Conservation (phyloP, 768 basidiomycete genomes). For the Tulasnella sp. region DNA sequence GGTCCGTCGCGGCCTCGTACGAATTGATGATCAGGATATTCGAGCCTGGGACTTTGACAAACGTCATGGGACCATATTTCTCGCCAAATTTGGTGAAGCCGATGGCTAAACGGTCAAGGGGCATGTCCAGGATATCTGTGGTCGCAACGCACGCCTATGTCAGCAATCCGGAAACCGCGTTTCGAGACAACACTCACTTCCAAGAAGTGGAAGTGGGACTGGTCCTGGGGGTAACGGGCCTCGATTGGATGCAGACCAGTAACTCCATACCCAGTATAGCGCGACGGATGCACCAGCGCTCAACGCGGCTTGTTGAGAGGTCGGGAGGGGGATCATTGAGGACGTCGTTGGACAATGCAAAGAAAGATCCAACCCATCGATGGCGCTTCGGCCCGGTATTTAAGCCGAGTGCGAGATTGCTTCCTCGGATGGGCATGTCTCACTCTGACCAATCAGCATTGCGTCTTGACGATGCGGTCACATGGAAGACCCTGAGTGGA, state of each 20-base stretch:
- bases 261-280: neutral
- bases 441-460: neutral
- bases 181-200: neutral
- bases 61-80: constrained; percentile 32
- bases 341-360: constrained; percentile 8
- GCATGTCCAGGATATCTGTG: constrained; percentile 14
- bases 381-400: constrained; percentile 8
- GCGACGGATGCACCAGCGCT: constrained; percentile 12
- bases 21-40: constrained; percentile 32
- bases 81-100: constrained; percentile 29
- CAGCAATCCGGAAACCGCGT: neutral
- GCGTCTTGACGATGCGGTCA: neutral
- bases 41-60: constrained; percentile 29
- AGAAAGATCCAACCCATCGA: neutral
- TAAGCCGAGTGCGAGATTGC: neutral
- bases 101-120: neutral
- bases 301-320: neutral
- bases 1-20: constrained; percentile 33
- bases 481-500: constrained; percentile 19
- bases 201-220: neutral
- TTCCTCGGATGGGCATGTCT: neutral
- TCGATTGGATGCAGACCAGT: neutral
- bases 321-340: neutral
- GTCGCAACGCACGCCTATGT: neutral
- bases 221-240: neutral